Conservation (phyloP, 306 rosid species). For the Mucuna pruriens region DNA sequence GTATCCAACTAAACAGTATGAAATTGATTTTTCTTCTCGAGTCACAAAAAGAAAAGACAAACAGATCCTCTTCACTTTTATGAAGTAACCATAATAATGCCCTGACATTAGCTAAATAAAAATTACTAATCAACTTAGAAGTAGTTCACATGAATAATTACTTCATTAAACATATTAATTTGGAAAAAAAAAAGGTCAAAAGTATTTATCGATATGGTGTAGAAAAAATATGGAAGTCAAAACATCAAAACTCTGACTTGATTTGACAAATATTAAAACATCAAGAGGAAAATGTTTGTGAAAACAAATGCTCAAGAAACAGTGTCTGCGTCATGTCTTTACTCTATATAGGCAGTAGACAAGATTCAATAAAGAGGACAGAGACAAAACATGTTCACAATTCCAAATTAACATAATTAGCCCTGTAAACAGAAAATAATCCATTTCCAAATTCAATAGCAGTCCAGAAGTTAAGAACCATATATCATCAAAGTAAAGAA, state of each 20-base stretch:
- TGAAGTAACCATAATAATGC: not conserved
- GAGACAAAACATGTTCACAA: not conserved
- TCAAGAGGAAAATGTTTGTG: not conserved
- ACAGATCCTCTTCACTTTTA: not conserved
- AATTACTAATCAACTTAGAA: not conserved
- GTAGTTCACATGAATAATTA: not conserved
- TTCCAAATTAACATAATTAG: not conserved
- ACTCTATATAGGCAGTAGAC: constrained; percentile 14
- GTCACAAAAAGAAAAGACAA: not conserved
- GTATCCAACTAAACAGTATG: not conserved
- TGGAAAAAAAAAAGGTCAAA: constrained; percentile 21
- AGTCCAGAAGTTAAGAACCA: constrained; percentile 6
- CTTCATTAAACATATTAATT: not conserved
- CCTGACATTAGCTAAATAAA: not conserved
- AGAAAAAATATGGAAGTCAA: not conserved
- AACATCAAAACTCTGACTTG: constrained; percentile 23
- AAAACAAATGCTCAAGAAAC: constrained; percentile 11
- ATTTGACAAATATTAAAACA: not conserved
- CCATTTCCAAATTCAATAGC: constrained; percentile 20
- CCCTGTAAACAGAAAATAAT: constrained; percentile 8
- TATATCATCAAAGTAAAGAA: not conserved
- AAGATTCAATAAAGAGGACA: not conserved
- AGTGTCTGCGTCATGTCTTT: not conserved
- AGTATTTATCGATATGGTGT: not conserved
- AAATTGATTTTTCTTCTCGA: not conserved